Conservation (phyloP, 2,329 filamentous ascomycete species). For the Diplocarpon rosae region DNA sequence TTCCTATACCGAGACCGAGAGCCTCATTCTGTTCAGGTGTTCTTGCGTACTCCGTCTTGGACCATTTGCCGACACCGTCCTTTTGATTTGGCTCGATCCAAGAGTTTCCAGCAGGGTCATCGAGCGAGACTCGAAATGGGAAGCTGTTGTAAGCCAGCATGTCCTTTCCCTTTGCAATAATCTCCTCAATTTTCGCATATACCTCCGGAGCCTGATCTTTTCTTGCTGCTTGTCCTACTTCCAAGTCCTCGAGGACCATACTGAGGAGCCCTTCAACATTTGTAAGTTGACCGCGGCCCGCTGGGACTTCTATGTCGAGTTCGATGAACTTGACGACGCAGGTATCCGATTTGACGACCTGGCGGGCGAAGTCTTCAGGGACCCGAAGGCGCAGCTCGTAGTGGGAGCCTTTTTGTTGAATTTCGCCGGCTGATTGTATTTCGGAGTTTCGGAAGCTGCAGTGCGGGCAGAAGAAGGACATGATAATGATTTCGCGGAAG, state of each 20-base stretch:
- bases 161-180: slow-evolving; percentile 61
- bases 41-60: slow-evolving; percentile 71
- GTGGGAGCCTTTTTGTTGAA: slow-evolving; percentile 78
- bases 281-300: slow-evolving; percentile 81
- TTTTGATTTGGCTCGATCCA: slow-evolving; percentile 85
- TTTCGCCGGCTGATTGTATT: slow-evolving; percentile 82
- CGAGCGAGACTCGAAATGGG: slow-evolving; percentile 78
- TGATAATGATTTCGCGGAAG: slow-evolving; percentile 95
- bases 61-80: slow-evolving; percentile 77
- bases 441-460: slow-evolving; percentile 88
- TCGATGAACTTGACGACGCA: slow-evolving; percentile 81
- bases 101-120: slow-evolving; percentile 91
- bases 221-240: slow-evolving; percentile 69
- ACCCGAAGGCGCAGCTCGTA: slow-evolving; percentile 72
- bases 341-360: slow-evolving; percentile 86
- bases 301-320: slow-evolving; percentile 84
- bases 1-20: slow-evolving; percentile 62
- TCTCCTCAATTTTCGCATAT: slow-evolving; percentile 62
- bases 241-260: slow-evolving; percentile 70
- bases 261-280: slow-evolving; percentile 84
- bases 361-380: slow-evolving; percentile 65
- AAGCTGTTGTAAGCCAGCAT: slow-evolving; percentile 72
- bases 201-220: slow-evolving; percentile 70
- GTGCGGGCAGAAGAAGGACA: slow-evolving; percentile 89
- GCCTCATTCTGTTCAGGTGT: slow-evolving; percentile 77